These are phyloP conservation scores for Suillus placidus DNA, from an alignment of 768 basidiomycete genomes.

Conservation along the genomic window DNA sequence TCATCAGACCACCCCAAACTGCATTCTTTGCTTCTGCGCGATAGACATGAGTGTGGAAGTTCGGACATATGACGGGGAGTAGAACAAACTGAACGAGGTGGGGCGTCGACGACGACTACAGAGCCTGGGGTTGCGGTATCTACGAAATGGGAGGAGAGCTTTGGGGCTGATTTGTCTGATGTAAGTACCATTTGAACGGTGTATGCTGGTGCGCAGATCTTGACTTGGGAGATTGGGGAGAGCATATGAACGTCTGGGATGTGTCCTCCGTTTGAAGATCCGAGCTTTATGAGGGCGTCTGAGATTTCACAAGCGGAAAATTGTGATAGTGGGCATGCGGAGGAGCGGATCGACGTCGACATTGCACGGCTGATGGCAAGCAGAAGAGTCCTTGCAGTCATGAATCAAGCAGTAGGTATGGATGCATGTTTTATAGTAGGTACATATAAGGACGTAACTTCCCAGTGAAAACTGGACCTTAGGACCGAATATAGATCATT, in stretches of 20 bases:
- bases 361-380: constrained; percentile 19
- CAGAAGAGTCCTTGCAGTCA: constrained; percentile 10
- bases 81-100: constrained; percentile 54
- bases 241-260: constrained; percentile 76
- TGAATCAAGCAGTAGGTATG: background rate
- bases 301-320: constrained; percentile 85
- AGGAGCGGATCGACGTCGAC: constrained; percentile 17
- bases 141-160: constrained; percentile 73
- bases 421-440: too few relatives aligned
- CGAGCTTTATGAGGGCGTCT: constrained; percentile 85
- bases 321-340: constrained; percentile 23
- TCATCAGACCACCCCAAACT: constrained; percentile 93
- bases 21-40: constrained; percentile 71
- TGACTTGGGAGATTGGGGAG: constrained; percentile 39
- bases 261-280: constrained; percentile 68
- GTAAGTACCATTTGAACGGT: constrained; percentile 81
- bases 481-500: too few relatives aligned
- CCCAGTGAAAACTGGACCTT: too few relatives aligned
- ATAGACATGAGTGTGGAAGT: background rate
- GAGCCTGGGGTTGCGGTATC: constrained; percentile 69
- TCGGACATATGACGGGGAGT: constrained; percentile 15
- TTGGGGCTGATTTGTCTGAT: constrained; percentile 62
- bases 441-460: background rate
- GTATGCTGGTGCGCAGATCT: constrained; percentile 78
- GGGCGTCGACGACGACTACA: constrained; percentile 75